These are phyloP conservation scores for Pharnaceum exiguum DNA, from an alignment of 148 eudicot genomes.

Conservation along the genomic window DNA sequence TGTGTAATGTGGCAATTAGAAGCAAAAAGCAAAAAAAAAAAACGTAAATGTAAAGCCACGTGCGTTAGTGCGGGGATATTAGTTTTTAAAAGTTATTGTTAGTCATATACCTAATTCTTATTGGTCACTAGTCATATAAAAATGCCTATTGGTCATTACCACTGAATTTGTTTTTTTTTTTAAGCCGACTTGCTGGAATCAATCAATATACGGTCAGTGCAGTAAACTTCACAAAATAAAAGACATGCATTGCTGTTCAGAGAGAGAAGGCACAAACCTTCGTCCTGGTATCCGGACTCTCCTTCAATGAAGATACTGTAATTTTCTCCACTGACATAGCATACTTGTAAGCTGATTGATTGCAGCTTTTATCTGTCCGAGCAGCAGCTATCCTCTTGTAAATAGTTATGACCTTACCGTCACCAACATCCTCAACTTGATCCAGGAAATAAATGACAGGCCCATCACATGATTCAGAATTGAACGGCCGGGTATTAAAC, in stretches of 20 bases:
- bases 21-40: too few species aligned
- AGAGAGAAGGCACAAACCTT: slow-evolving; percentile 34
- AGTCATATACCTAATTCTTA: too few species aligned
- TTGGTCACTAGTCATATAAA: too few species aligned
- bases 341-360: slow-evolving; percentile 25
- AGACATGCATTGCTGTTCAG: not conserved
- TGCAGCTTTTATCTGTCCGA: slow-evolving; percentile 32
- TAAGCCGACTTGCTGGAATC: too few species aligned
- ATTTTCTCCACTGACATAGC: slow-evolving; percentile 40
- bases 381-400: slow-evolving; percentile 37
- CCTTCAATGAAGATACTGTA: slow-evolving; percentile 48
- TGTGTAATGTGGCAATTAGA: too few species aligned
- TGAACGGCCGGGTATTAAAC: slow-evolving; percentile 69
- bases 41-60: too few species aligned
- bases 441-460: slow-evolving; percentile 58
- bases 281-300: slow-evolving; percentile 39
- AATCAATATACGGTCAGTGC: too few species aligned
- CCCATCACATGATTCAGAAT: slow-evolving; percentile 42
- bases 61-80: too few species aligned
- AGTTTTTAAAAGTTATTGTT: too few species aligned
- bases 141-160: too few species aligned
- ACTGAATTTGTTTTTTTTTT: too few species aligned
- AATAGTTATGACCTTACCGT: slow-evolving; percentile 32
- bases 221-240: not conserved
- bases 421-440: slow-evolving; percentile 34